Evolutionary conservation across 139 green algal species (phyloP), one percentile per base, ranked within the genome.

Genomic region (Trebouxia sp.): DNA sequence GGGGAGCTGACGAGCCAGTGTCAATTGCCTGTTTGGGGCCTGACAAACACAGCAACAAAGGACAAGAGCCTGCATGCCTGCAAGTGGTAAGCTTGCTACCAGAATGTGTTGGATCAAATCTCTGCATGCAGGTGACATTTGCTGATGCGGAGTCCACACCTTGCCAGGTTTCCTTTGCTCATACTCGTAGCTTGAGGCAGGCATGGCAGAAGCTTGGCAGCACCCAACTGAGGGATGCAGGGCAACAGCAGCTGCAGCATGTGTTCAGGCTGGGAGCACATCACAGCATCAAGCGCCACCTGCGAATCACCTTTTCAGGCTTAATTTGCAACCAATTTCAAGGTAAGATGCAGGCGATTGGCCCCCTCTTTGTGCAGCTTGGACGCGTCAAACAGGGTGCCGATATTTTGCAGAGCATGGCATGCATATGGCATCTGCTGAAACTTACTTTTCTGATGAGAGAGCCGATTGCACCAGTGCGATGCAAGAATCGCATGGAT

Each of bases 281-380:
- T 11, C 38, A 66, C 32, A 50, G 76, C 24, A 78, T 92, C 35
- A 58, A 84, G 26, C 83, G 82, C 11, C 87, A 75, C 58, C 78
- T 92, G 80, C 82, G 85, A 6, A 90, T 92, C 47, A 86, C 69
- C 10, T 85, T 87, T 22, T 67, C 80, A n/a, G 87, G 87, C 2
- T 80, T 88, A 45, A 42, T 88, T 20, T 48, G 48, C 28, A 30
- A 70, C 11, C 56, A 51, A 24, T 10, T 26, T 28, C 82, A 48
- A 65, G 43, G 82, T 83, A 0, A 80, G 85, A 22, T 75, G 69
- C 26, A n/a, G n/a, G n/a, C n/a, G n/a, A n/a, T n/a, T n/a, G n/a
- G n/a, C n/a, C n/a, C n/a, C n/a, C n/a, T n/a, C n/a, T n/a, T n/a
- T n/a, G n/a, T n/a, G n/a, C n/a, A n/a, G n/a, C n/a, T n/a, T n/a